A percentile compares a stretch with the other conserved stretches of the same genome.
Evolutionary conservation across 1,284 basidiomycete species (phyloP).

Genomic region (Takashimella koratensis): DNA sequence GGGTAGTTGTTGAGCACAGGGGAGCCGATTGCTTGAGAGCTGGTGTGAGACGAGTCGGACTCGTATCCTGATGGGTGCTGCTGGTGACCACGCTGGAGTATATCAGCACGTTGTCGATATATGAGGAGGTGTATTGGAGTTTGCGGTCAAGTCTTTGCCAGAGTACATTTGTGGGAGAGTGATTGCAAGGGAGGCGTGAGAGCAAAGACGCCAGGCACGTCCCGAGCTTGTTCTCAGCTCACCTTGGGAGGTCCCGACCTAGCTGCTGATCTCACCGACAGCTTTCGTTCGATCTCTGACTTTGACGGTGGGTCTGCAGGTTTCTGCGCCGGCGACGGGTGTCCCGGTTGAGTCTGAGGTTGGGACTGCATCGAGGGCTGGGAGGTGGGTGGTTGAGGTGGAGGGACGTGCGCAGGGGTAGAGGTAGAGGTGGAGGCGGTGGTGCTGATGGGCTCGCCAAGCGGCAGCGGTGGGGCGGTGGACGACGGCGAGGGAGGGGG

Average conservation of each 20-base stretch:
- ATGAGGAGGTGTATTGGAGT: slow-evolving; percentile 4
- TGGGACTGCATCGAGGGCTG: not conserved
- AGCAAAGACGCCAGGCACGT: no score
- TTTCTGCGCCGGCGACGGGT: not conserved
- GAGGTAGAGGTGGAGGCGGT: not conserved
- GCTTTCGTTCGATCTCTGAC: slow-evolving; percentile 80
- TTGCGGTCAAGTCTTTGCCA: no score
- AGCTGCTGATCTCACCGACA: slow-evolving; percentile 62
- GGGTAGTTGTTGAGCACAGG: not conserved
- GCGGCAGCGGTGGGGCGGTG: no score
- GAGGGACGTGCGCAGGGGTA: not conserved
- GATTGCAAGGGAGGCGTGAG: no score
- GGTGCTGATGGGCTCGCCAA: no score
- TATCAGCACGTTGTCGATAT: slow-evolving; percentile 5
- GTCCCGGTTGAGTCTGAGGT: slow-evolving; percentile 1
- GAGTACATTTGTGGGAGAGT: no score
- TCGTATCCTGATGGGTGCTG: slow-evolving; percentile 62
- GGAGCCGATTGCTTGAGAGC: slow-evolving; percentile 36
- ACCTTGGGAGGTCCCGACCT: not conserved
- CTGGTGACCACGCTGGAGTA: not conserved
- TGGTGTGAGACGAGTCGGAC: slow-evolving; percentile 76
- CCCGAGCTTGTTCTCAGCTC: no score
- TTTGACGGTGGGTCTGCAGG: slow-evolving; percentile 69
- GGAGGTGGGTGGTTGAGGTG: not conserved
- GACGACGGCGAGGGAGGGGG: no score